Percentiles rank a stretch among this genome's conserved stretches.
Conservation (phyloP, 2,329 filamentous ascomycete genomes). For the Claviceps sp. region DNA sequence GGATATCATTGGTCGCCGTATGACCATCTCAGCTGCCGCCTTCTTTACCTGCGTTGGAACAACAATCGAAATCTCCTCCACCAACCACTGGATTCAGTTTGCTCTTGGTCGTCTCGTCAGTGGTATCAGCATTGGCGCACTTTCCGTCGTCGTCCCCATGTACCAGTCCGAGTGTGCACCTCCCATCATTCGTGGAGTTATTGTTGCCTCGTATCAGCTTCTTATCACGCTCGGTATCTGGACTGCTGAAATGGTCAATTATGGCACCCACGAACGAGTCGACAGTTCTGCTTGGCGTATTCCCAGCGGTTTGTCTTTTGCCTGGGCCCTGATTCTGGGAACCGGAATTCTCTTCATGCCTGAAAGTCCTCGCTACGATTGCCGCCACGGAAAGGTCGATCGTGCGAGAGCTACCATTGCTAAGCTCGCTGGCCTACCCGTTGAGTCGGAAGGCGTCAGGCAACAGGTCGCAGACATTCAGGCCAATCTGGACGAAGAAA, state of each 20-base stretch:
- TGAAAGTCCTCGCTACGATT: conserved; percentile 40
- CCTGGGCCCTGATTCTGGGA: conserved; percentile 40
- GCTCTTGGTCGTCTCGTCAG: conserved; percentile 53
- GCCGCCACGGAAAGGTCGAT: conserved; percentile 30
- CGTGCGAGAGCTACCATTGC: conserved; percentile 37
- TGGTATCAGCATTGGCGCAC: conserved; percentile 49
- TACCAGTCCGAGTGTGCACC: conserved; percentile 56
- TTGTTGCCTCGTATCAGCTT: conserved; percentile 54
- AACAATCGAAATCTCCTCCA: conserved; percentile 47
- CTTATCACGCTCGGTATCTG: conserved; percentile 58
- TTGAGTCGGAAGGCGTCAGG: conserved; percentile 26
- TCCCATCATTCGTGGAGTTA: conserved; percentile 47
- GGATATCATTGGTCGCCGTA: conserved; percentile 46
- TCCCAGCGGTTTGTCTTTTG: conserved; percentile 42
- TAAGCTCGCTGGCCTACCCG: conserved; percentile 28
- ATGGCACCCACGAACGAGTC: conserved; percentile 36
- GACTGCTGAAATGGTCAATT: conserved; percentile 45
- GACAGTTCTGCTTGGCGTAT: conserved; percentile 48
- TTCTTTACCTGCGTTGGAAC: conserved; percentile 52
- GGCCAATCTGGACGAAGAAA: conserved; percentile 35
- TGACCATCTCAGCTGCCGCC: conserved; percentile 48
- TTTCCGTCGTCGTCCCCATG: conserved; percentile 53
- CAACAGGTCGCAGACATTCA: conserved; percentile 38
- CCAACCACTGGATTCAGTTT: conserved; percentile 46
- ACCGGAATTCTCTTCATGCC: conserved; percentile 38